These are phyloP conservation scores for Dendrocalamus latiflorus DNA, from an alignment of 202 grass and related monocot genomes.

Conservation along the genomic window DNA sequence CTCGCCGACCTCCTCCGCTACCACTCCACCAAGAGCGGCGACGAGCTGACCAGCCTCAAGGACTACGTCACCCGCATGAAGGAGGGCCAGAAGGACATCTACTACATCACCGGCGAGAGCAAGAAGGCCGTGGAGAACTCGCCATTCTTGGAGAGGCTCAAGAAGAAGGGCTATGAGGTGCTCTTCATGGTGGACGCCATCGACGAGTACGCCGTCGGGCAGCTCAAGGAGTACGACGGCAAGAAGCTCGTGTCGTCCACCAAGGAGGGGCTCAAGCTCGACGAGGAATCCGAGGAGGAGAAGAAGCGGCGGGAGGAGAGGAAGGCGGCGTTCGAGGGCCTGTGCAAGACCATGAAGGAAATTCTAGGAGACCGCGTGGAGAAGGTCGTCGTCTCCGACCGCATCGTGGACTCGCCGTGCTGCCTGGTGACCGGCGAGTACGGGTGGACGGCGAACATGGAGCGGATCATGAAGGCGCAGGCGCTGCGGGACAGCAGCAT, in stretches of 20 bases:
- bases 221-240: slow-evolving; percentile 95
- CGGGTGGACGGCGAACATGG: slow-evolving; percentile 95
- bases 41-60: slow-evolving; percentile 92
- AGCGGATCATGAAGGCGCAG: slow-evolving; percentile 98
- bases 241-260: slow-evolving; percentile 94
- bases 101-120: slow-evolving; percentile 92
- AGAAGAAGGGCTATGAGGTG: slow-evolving; percentile 88
- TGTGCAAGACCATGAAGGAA: slow-evolving; percentile 94
- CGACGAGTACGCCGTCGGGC: slow-evolving; percentile 87
- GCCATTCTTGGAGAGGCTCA: slow-evolving; percentile 85
- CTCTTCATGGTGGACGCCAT: slow-evolving; percentile 90
- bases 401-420: slow-evolving; percentile 84
- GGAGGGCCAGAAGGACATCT: slow-evolving; percentile 90
- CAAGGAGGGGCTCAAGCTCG: slow-evolving; percentile 93
- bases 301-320: slow-evolving; percentile 54
- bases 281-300: slow-evolving; percentile 72
- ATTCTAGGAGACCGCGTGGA: slow-evolving; percentile 27
- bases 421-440: slow-evolving; percentile 91
- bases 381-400: slow-evolving; percentile 85
- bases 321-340: slow-evolving; percentile 76
- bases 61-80: slow-evolving; percentile 97
- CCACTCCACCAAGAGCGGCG: slow-evolving; percentile 89
- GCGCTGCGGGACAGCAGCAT: slow-evolving; percentile 87
- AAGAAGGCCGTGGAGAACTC: slow-evolving; percentile 99
- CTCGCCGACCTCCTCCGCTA: slow-evolving; percentile 83